A percentile compares a stretch with the other conserved stretches of the same genome.
These are phyloP conservation scores for Castanopsis chinensis DNA, from an alignment of 306 rosid species.

Conservation along the genomic window DNA sequence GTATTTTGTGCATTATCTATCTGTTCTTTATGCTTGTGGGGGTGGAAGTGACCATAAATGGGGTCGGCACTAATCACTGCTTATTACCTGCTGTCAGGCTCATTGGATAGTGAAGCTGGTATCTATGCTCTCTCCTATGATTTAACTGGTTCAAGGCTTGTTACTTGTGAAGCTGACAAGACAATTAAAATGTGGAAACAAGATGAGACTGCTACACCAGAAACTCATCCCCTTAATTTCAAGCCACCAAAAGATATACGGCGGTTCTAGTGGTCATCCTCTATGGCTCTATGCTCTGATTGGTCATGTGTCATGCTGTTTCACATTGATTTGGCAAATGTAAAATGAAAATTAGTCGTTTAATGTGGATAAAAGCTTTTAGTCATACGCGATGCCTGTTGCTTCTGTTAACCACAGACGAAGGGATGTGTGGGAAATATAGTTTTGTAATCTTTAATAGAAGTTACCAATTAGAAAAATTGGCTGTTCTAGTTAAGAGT, in stretches of 20 bases:
- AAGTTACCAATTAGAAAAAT: background rate
- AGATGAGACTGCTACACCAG: conserved; percentile 92
- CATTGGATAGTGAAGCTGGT: conserved; percentile 97
- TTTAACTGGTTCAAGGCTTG: conserved; percentile 77
- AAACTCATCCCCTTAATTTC: conserved; percentile 86
- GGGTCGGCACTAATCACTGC: background rate
- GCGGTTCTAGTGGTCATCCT: conserved; percentile 48
- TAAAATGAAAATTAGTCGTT: background rate
- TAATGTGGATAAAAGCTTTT: background rate
- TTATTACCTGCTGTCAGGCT: conserved; percentile 47
- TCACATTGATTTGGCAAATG: background rate
- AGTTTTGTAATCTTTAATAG: background rate
- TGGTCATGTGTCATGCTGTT: background rate
- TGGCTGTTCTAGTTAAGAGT: background rate
- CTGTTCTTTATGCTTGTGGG: background rate
- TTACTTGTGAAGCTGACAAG: conserved; percentile 94
- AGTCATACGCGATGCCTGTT: background rate
- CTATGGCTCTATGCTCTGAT: background rate
- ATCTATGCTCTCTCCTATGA: conserved; percentile 83
- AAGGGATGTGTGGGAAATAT: background rate
- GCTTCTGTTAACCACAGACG: background rate
- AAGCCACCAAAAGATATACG: conserved; percentile 91
- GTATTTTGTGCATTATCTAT: background rate
- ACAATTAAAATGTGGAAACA: conserved; percentile 96
- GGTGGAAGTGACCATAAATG: background rate